These are phyloP conservation scores for Telfairia occidentalis DNA, from an alignment of 331 rosid species.

Conservation along the genomic window DNA sequence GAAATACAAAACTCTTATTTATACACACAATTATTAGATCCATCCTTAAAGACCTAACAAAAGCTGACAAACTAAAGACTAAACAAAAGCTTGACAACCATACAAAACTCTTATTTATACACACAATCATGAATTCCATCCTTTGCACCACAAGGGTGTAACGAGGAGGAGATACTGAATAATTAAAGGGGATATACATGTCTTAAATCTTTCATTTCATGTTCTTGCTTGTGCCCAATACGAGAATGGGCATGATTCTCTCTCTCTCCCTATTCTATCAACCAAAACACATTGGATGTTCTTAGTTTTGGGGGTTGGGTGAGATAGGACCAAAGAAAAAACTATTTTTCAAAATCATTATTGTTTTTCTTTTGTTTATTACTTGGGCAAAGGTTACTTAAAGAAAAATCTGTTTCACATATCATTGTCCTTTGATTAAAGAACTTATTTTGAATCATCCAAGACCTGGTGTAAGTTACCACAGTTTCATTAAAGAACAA, in stretches of 20 bases:
- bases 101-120: neutral
- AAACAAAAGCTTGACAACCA: neutral
- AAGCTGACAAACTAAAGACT: neutral
- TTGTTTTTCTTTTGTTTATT: neutral
- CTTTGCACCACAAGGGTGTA: neutral
- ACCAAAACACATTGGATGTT: neutral
- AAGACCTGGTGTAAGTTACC: neutral
- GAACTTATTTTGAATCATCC: neutral
- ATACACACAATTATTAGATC: neutral
- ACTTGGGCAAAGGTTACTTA: neutral
- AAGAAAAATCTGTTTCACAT: neutral
- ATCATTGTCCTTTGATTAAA: neutral
- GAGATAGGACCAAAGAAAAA: neutral
- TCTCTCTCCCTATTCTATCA: neutral
- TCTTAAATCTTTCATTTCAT: neutral
- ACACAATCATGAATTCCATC: neutral
- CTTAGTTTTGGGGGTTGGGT: neutral
- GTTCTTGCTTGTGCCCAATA: neutral
- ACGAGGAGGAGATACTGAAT: neutral
- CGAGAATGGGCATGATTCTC: neutral
- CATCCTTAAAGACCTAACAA: too few relatives aligned
- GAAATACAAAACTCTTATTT: neutral
- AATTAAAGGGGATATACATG: neutral
- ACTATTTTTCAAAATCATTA: neutral
- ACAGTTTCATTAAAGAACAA: neutral